Conservation (phyloP, 768 basidiomycete species). For the Lentinus brumalis region DNA sequence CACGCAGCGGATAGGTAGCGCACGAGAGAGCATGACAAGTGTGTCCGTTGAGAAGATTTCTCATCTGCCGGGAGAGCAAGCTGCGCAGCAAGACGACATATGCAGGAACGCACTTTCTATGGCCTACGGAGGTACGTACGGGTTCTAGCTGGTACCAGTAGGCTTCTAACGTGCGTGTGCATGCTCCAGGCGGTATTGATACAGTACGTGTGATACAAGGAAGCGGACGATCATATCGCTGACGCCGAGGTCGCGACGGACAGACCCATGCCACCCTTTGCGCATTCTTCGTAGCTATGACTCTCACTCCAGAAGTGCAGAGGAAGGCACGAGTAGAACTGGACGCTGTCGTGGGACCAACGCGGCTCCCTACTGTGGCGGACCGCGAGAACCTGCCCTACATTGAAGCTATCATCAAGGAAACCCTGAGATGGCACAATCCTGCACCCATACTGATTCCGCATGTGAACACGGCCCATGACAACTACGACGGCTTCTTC, state of each 20-base stretch:
- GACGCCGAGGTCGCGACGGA: neutral
- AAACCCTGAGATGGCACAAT: slow-evolving; percentile 20
- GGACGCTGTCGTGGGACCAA: slow-evolving; percentile 37
- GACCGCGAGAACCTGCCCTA: slow-evolving; percentile 29
- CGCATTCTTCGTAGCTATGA: slow-evolving; percentile 43
- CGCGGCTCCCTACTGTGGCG: slow-evolving; percentile 28
- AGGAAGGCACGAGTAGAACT: slow-evolving; percentile 37
- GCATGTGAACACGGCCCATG: slow-evolving; percentile 1
- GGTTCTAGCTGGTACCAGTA: no score
- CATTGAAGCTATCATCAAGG: slow-evolving; percentile 36
- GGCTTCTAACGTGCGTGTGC: no score
- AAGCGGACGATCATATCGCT: neutral
- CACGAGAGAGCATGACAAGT: no score
- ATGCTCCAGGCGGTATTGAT: no score
- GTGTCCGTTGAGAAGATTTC: no score
- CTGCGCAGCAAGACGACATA: no score
- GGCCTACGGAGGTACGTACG: no score
- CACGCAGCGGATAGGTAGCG: neutral
- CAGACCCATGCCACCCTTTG: slow-evolving; percentile 36
- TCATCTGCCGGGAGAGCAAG: no score
- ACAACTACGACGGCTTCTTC: neutral
- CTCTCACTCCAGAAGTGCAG: slow-evolving; percentile 31
- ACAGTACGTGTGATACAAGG: neutral
- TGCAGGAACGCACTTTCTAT: no score
- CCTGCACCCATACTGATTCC: slow-evolving; percentile 3